phyloP scores from a whole-genome alignment of 1,284 basidiomycete species.

The Puccinia polysora region DNA sequence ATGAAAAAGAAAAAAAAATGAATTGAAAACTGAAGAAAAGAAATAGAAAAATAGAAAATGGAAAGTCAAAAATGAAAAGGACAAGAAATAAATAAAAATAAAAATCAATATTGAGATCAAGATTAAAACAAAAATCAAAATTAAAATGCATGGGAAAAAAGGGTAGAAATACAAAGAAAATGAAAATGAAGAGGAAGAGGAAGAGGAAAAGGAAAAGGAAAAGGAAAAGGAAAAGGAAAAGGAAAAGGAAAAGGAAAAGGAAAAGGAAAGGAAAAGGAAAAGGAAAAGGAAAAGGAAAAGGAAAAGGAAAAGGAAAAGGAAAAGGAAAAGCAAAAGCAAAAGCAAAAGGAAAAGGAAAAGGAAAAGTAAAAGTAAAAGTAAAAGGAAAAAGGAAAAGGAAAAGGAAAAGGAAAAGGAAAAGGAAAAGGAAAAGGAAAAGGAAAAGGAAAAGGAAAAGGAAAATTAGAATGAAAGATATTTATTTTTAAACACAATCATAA shows the following conservation, averaged over 20 bases:
- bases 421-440: slow-evolving; percentile 1
- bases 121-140: neutral
- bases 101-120: neutral
- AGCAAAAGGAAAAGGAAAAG: neutral
- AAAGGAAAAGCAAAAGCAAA: neutral
- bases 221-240: neutral
- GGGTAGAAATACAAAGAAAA: neutral
- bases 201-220: neutral
- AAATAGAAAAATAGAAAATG: neutral
- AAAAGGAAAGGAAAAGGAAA: neutral
- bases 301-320: neutral
- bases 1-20: neutral
- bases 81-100: neutral
- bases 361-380: slow-evolving; percentile 1
- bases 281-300: neutral
- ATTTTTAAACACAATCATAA: too few relatives aligned
- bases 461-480: too few relatives aligned
- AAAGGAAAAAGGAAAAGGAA: neutral
- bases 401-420: slow-evolving; percentile 1
- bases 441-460: too few relatives aligned
- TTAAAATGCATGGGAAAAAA: too few relatives aligned
- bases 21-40: neutral
- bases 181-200: neutral
- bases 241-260: neutral
- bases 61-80: neutral